Evolutionary conservation across 2,329 filamentous ascomycete species (phyloP).

Genomic region (Apiospora aurea): DNA sequence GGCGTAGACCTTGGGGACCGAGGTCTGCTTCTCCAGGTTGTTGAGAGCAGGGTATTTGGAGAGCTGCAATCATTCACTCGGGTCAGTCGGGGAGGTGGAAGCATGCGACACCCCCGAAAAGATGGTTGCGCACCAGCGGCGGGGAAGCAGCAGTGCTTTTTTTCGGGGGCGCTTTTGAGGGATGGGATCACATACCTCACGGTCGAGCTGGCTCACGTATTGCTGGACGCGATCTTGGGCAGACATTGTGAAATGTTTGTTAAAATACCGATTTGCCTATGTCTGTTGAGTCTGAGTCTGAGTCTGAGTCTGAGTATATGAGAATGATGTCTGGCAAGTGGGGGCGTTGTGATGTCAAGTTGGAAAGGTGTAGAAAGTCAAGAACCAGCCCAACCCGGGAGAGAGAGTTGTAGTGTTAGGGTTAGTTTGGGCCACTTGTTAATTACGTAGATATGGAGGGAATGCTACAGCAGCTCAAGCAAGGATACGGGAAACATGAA

Average conservation of each 20-base stretch:
- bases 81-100: slow-evolving; percentile 15
- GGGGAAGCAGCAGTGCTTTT: not conserved
- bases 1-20: slow-evolving; percentile 84
- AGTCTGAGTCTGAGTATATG: slow-evolving; percentile 6
- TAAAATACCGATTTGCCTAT: slow-evolving; percentile 7
- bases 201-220: slow-evolving; percentile 81
- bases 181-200: slow-evolving; percentile 67
- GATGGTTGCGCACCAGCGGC: not conserved
- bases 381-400: not conserved
- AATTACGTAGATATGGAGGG: slow-evolving; percentile 14
- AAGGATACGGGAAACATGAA: slow-evolving; percentile 20
- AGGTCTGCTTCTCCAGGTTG: slow-evolving; percentile 86
- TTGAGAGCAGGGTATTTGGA: slow-evolving; percentile 84
- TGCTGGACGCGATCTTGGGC: slow-evolving; percentile 79
- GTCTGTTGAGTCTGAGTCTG: slow-evolving; percentile 11
- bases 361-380: slow-evolving; percentile 19
- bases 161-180: not conserved
- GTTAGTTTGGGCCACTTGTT: slow-evolving; percentile 21
- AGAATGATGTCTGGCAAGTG: slow-evolving; percentile 12
- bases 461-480: slow-evolving; percentile 16
- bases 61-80: slow-evolving; percentile 60
- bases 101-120: not conserved
- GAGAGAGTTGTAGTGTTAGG: slow-evolving; percentile 17
- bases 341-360: slow-evolving; percentile 19
- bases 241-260: slow-evolving; percentile 64